These are phyloP conservation scores for Daldinia sp. DNA, from an alignment of 2,329 filamentous ascomycete species.

Conservation along the genomic window DNA sequence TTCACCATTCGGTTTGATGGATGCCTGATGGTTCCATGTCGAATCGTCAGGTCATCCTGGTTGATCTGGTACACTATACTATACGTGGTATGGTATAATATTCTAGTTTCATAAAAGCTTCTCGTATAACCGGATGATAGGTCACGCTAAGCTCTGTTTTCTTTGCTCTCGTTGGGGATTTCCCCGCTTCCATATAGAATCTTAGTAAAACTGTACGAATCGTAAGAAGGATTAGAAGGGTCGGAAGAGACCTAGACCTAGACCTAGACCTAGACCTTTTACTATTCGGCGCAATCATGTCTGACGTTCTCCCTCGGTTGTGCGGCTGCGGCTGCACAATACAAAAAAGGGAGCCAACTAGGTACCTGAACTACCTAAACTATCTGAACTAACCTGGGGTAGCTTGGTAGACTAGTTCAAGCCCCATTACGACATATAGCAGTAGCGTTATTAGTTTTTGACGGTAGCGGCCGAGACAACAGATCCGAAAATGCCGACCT, in stretches of 20 bases:
- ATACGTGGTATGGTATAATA: constrained; percentile 17
- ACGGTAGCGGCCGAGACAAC: constrained; percentile 25
- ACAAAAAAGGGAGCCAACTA: not conserved
- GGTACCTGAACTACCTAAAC: not conserved
- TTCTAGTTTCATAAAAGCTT: constrained; percentile 12
- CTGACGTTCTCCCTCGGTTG: not conserved
- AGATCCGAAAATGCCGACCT: constrained; percentile 27
- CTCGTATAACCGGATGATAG: constrained; percentile 30
- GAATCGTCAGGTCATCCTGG: constrained; percentile 14
- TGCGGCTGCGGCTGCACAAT: not conserved
- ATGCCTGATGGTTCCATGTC: not conserved
- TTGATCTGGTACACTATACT: constrained; percentile 15
- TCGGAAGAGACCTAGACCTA: not conserved
- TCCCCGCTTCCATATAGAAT: constrained; percentile 4
- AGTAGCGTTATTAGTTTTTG: constrained; percentile 11
- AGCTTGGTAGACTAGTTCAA: not conserved
- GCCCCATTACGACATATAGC: constrained; percentile 28
- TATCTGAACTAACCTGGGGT: constrained; percentile 7
- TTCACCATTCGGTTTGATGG: not conserved
- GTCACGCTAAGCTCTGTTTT: constrained; percentile 17
- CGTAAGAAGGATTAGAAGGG: not conserved
- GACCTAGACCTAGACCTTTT: not conserved
- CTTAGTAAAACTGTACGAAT: not conserved
- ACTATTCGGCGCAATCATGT: not conserved
- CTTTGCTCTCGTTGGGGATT: constrained; percentile 2